These are phyloP conservation scores for Dioscorea zingiberensis DNA, from an alignment of 106 monocot species.

Conservation along the genomic window DNA sequence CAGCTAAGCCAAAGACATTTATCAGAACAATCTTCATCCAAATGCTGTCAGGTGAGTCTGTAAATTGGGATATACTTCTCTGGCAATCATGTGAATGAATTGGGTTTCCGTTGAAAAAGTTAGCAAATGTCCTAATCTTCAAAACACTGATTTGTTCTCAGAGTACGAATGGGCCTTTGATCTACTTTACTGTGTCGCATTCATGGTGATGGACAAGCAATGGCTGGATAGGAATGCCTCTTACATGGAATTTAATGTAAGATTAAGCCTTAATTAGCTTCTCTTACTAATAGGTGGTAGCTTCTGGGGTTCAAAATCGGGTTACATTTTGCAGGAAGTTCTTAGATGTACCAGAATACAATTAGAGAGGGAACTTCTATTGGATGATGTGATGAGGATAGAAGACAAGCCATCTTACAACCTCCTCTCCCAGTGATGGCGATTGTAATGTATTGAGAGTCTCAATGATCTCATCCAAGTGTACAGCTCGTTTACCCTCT, in stretches of 20 bases:
- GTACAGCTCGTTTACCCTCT: no score
- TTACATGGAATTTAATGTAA: constrained; percentile 78
- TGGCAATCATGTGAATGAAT: background rate
- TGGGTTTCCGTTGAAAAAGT: no score
- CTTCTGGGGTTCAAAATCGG: no score
- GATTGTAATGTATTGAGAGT: no score
- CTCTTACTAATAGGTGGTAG: no score
- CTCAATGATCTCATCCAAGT: no score
- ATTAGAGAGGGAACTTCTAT: constrained; percentile 55
- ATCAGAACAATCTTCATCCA: constrained; percentile 79
- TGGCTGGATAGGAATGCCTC: constrained; percentile 71
- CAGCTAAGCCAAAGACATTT: constrained; percentile 77
- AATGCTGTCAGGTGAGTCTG: constrained; percentile 68
- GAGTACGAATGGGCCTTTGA: constrained; percentile 73
- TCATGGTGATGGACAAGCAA: constrained; percentile 67
- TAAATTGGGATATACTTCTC: background rate
- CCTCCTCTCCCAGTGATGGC: constrained; percentile 32
- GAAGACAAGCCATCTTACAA: constrained; percentile 72
- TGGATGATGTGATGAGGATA: constrained; percentile 60
- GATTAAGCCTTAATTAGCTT: no score
- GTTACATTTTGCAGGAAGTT: constrained; percentile 33
- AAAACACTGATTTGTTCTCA: constrained; percentile 14
- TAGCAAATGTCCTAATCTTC: no score
- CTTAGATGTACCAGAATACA: constrained; percentile 54
- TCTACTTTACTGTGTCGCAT: constrained; percentile 64